Conservation (phyloP, 768 basidiomycete genomes). For the Glaciozyma antarctica region DNA sequence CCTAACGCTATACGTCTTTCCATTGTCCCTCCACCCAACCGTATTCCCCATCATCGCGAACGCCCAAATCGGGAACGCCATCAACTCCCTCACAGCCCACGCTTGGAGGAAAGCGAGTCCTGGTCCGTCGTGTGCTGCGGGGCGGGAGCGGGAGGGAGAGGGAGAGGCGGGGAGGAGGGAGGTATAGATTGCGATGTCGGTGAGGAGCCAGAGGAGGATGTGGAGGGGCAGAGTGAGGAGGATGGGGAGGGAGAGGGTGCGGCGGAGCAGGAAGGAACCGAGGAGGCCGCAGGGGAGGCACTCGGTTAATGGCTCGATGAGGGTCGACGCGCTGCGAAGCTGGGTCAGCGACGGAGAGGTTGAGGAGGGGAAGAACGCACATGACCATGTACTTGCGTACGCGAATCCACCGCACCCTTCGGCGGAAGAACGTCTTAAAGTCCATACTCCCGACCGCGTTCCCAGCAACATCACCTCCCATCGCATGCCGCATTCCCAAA, state of each 20-base stretch:
- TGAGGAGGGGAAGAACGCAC: constrained; percentile 4
- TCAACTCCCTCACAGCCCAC: constrained; percentile 67
- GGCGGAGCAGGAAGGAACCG: constrained; percentile 48
- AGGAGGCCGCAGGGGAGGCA: constrained; percentile 61
- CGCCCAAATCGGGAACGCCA: constrained; percentile 81
- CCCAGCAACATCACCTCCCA: constrained; percentile 80
- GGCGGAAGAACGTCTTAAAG: constrained; percentile 70
- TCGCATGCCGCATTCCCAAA: constrained; percentile 71
- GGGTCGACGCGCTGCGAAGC: constrained; percentile 51
- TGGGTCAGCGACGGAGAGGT: neutral
- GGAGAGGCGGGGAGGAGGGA: constrained; percentile 49
- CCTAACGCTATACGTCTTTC: constrained; percentile 50
- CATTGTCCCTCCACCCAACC: constrained; percentile 68
- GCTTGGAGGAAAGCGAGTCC: constrained; percentile 54
- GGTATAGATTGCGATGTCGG: constrained; percentile 74
- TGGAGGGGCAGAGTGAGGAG: constrained; percentile 47
- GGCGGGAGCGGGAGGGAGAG: constrained; percentile 12
- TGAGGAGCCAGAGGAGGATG: constrained; percentile 55
- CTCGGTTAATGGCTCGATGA: constrained; percentile 90
- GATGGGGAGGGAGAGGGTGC: constrained; percentile 47
- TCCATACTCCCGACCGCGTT: constrained; percentile 85
- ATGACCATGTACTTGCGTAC: constrained; percentile 91
- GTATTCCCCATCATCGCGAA: constrained; percentile 70
- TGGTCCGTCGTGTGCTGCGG: constrained; percentile 28
- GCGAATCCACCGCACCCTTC: constrained; percentile 91